Percentiles rank a stretch among this genome's conserved stretches.
Evolutionary conservation across 345 rosid species (phyloP).

Genomic region (Salix viminalis): DNA sequence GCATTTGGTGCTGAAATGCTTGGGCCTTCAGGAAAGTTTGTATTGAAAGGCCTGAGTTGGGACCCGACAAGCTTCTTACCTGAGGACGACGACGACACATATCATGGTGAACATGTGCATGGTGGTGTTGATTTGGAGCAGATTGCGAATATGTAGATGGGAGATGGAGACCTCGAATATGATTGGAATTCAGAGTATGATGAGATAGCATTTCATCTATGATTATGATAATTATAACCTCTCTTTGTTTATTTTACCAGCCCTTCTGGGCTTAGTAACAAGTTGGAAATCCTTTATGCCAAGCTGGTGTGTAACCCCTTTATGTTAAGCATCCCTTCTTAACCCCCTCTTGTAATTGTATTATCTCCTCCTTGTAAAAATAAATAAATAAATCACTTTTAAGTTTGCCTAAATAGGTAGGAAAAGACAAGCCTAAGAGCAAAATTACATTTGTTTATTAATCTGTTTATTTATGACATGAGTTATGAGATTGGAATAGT

Average conservation of each 20-base stretch:
- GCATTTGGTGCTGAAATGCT: slow-evolving; percentile 39
- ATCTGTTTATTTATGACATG: too few relatives aligned
- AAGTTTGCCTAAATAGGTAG: too few relatives aligned
- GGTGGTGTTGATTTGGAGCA: slow-evolving; percentile 40
- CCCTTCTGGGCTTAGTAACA: neutral
- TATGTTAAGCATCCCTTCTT: neutral
- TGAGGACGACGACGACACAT: slow-evolving; percentile 4
- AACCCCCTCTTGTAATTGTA: too few relatives aligned
- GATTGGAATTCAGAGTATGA: slow-evolving; percentile 46
- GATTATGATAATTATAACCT: neutral
- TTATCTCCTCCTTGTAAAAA: too few relatives aligned
- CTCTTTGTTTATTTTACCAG: neutral
- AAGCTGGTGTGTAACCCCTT: neutral
- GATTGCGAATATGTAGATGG: slow-evolving; percentile 43
- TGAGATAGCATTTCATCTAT: slow-evolving; percentile 10
- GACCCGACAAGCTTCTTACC: slow-evolving; percentile 22
- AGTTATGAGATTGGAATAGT: too few relatives aligned
- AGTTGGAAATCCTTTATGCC: neutral
- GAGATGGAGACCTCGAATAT: slow-evolving; percentile 32
- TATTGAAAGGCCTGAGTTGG: slow-evolving; percentile 42
- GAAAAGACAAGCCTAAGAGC: too few relatives aligned
- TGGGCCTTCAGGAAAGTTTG: slow-evolving; percentile 50
- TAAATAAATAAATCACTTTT: too few relatives aligned
- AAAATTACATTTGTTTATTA: too few relatives aligned
- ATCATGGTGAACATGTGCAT: slow-evolving; percentile 6